Conservation (phyloP, 768 basidiomycete genomes). For the Piloderma croceum region DNA sequence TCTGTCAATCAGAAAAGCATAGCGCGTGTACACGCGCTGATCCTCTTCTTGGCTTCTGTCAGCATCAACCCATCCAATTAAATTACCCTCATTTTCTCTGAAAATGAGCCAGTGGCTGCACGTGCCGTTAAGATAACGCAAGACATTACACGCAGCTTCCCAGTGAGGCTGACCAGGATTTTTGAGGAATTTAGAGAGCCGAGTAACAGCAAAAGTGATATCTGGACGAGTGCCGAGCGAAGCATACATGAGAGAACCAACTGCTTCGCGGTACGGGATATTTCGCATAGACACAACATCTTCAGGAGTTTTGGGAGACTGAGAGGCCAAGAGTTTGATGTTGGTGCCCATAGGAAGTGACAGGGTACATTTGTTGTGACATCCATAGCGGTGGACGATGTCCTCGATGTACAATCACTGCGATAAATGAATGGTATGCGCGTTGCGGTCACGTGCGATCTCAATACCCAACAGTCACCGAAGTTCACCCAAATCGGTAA, state of each 20-base stretch:
- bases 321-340: slow-evolving; percentile 10
- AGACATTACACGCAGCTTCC: slow-evolving; percentile 11
- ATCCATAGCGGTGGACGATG: slow-evolving; percentile 11
- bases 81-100: neutral
- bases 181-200: slow-evolving; percentile 15
- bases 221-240: slow-evolving; percentile 22
- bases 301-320: neutral
- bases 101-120: slow-evolving; percentile 13
- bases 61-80: slow-evolving; percentile 16
- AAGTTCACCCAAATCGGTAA: slow-evolving; percentile 6
- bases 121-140: slow-evolving; percentile 15
- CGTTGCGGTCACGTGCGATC: slow-evolving; percentile 3
- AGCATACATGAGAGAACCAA: slow-evolving; percentile 20
- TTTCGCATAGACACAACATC: slow-evolving; percentile 5
- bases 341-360: slow-evolving; percentile 20
- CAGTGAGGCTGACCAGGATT: slow-evolving; percentile 22
- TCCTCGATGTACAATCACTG: slow-evolving; percentile 7
- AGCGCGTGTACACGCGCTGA: slow-evolving; percentile 28
- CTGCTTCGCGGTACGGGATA: slow-evolving; percentile 10
- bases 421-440: slow-evolving; percentile 2
- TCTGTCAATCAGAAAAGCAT: slow-evolving; percentile 25
- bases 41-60: slow-evolving; percentile 20
- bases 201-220: slow-evolving; percentile 16
- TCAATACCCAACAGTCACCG: slow-evolving; percentile 6
- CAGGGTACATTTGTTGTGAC: neutral